Evolutionary conservation across 2,329 filamentous ascomycete species (phyloP).

Genomic region (Ophiostoma novo-ulmi): DNA sequence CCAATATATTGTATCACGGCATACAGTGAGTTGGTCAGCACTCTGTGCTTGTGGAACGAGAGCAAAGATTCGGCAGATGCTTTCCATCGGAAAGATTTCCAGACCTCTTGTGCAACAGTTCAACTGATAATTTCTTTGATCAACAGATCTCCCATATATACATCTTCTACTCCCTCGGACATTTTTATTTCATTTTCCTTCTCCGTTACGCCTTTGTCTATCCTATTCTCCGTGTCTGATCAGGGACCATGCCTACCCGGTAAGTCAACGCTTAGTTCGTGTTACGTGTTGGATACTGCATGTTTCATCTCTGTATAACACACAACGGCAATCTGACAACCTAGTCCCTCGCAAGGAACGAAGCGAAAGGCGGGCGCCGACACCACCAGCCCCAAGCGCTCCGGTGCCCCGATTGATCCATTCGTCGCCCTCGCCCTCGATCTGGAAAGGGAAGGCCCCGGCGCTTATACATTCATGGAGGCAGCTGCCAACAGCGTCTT

Average conservation of each 20-base stretch:
- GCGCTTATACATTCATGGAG: neutral
- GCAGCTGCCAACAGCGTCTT: neutral
- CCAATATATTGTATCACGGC: neutral
- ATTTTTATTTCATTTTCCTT: neutral
- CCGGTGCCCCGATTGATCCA: neutral
- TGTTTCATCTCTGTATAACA: neutral
- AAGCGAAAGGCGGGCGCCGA: neutral
- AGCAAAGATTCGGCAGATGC: neutral
- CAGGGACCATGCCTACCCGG: neutral
- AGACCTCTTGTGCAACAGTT: neutral
- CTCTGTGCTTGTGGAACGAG: neutral
- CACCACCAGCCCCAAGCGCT: neutral
- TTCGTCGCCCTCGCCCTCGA: neutral
- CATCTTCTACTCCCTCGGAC: neutral
- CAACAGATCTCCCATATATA: neutral
- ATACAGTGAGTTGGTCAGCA: neutral
- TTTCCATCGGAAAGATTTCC: neutral
- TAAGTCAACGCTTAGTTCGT: neutral
- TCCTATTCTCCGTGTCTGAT: neutral
- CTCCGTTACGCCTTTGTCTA: too few relatives aligned
- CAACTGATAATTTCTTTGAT: neutral
- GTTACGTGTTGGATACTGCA: neutral
- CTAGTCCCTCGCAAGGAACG: neutral
- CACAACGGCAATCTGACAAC: neutral
- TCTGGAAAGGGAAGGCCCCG: neutral